Percentiles rank a stretch among this genome's conserved stretches.
Evolutionary conservation across 305 asterid genomes (phyloP).

Genomic region (Rubia tinctorum): DNA sequence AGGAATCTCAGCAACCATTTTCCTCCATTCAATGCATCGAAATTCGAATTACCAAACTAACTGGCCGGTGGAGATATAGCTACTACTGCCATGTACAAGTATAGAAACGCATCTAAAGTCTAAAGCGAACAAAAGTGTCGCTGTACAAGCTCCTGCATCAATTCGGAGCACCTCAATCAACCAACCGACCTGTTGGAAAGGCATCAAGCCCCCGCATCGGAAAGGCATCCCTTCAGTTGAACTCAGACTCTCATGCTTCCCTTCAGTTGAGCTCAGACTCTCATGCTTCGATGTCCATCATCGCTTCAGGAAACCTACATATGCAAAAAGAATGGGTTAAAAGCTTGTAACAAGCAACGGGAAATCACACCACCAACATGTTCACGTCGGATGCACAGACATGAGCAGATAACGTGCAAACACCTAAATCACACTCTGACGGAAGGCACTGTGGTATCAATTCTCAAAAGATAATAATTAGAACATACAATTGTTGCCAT

Average conservation of each 20-base stretch:
- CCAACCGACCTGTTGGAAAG: neutral
- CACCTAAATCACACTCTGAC: neutral
- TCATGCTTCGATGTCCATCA: conserved; percentile 2
- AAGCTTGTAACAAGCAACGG: neutral
- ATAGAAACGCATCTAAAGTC: neutral
- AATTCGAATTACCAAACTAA: neutral
- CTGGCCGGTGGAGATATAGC: neutral
- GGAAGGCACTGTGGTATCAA: neutral
- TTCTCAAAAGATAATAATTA: neutral
- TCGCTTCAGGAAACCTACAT: conserved; percentile 5
- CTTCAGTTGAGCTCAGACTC: neutral
- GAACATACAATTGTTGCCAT: neutral
- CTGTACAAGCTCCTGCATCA: conserved; percentile 14
- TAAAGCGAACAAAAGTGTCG: conserved; percentile 1
- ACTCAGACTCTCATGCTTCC: conserved; percentile 1
- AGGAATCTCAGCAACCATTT: neutral
- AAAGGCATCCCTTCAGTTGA: conserved; percentile 2
- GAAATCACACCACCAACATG: neutral
- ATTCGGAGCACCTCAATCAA: neutral
- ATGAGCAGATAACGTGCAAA: neutral
- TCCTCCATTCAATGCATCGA: neutral
- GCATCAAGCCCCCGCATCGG: neutral
- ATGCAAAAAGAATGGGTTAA: neutral
- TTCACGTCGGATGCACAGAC: neutral
- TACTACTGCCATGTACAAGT: neutral